Percentiles rank a stretch among this genome's conserved stretches.
phyloP scores from a whole-genome alignment of 2,329 filamentous ascomycete genomes.

The Nectriaceae sp. region DNA sequence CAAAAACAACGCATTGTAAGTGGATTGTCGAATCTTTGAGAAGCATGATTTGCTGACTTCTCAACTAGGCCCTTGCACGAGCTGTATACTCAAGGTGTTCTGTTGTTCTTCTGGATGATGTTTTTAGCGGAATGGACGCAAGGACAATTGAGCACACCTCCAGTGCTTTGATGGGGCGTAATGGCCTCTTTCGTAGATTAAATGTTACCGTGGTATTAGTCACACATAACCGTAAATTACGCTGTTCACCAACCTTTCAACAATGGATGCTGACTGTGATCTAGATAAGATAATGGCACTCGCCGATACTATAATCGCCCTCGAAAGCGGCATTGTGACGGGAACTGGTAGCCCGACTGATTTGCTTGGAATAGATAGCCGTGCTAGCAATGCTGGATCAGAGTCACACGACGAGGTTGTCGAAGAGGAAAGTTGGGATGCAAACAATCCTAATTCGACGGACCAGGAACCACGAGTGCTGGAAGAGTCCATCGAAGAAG shows the following conservation, averaged over 20 bases:
- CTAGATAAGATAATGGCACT: not conserved
- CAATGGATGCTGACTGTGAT: not conserved
- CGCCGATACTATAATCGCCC: not conserved
- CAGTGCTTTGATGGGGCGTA: not conserved
- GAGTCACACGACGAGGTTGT: no score
- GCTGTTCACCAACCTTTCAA: not conserved
- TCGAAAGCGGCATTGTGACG: not conserved
- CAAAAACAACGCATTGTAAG: slow-evolving; percentile 28
- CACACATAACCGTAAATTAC: not conserved
- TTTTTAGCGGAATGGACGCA: not conserved
- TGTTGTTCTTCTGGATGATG: not conserved
- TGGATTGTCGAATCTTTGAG: not conserved
- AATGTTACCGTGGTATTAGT: not conserved
- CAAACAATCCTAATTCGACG: no score
- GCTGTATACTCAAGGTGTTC: not conserved
- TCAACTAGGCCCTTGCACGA: not conserved
- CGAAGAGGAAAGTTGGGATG: no score
- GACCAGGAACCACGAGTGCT: no score
- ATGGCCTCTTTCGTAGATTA: not conserved
- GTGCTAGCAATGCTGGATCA: no score
- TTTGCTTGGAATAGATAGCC: no score
- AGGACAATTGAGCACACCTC: not conserved
- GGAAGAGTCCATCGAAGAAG: no score
- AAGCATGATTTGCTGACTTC: not conserved
- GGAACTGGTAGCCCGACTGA: no score